phyloP scores from a whole-genome alignment of 208 protist genomes.

The Strigomonas galati region DNA sequence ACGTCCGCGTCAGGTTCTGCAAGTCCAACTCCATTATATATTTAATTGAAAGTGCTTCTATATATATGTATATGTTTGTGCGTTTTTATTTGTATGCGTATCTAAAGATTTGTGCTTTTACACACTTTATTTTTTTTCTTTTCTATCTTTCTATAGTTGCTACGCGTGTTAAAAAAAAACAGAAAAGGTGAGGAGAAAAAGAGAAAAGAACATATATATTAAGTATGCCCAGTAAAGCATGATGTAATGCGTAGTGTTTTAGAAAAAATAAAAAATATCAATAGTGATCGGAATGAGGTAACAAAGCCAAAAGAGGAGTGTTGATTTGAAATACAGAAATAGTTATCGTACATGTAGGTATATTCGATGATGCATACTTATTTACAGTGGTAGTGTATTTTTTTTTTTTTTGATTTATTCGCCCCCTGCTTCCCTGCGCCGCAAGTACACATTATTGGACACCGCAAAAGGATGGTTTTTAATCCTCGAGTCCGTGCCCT shows the following conservation, averaged over 20 bases:
- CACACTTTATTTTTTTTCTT: neutral
- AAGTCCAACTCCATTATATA: neutral
- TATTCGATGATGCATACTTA: neutral
- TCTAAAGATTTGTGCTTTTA: neutral
- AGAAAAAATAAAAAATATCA: slow-evolving; percentile 1
- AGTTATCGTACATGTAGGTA: neutral
- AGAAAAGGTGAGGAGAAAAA: neutral
- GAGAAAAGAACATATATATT: neutral
- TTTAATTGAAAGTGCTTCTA: neutral
- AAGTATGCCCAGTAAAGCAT: neutral
- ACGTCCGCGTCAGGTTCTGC: no score
- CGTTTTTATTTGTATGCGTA: slow-evolving; percentile 1
- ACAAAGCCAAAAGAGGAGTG: neutral
- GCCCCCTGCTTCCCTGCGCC: neutral
- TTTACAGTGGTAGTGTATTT: neutral
- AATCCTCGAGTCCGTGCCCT: neutral
- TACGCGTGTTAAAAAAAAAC: neutral
- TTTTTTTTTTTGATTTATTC: neutral
- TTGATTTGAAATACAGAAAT: neutral
- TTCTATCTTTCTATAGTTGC: neutral
- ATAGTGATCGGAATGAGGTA: neutral
- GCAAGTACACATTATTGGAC: neutral
- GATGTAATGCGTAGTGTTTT: neutral
- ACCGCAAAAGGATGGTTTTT: neutral
- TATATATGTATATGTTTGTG: neutral